Percentiles rank a stretch among this genome's conserved stretches.
phyloP scores from a whole-genome alignment of 305 asterid genomes.

The Striga hermonthica region DNA sequence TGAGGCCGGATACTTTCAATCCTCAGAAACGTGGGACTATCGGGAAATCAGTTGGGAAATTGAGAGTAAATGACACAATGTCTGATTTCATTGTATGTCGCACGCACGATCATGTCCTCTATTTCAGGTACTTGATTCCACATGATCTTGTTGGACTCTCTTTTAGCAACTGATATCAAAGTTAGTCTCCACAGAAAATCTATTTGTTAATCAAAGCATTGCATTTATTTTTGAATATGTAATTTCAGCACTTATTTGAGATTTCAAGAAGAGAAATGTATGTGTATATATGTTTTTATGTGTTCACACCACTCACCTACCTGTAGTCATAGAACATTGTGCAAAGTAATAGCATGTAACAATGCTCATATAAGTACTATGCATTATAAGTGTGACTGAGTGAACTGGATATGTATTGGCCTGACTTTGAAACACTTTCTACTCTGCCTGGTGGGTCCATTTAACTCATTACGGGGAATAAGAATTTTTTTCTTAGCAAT shows the following conservation, averaged over 20 bases:
- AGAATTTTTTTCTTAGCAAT: too few relatives aligned
- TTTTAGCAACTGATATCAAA: conserved; percentile 12
- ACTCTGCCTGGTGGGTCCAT: too few relatives aligned
- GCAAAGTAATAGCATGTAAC: too few relatives aligned
- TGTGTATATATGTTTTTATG: too few relatives aligned
- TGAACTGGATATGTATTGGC: too few relatives aligned
- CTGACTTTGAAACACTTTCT: too few relatives aligned
- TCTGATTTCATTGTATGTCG: conserved; percentile 91
- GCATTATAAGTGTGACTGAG: too few relatives aligned
- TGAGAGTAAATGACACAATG: conserved; percentile 90
- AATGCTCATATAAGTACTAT: too few relatives aligned
- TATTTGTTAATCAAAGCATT: conserved; percentile 22
- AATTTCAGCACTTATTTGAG: conserved; percentile 15
- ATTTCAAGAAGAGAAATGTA: background rate
- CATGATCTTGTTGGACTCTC: conserved; percentile 17
- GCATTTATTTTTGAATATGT: background rate
- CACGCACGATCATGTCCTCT: conserved; percentile 90
- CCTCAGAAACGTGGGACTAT: conserved; percentile 93
- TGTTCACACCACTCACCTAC: too few relatives aligned
- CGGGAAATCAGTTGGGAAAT: conserved; percentile 96
- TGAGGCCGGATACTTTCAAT: conserved; percentile 94
- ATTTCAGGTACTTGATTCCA: conserved; percentile 70
- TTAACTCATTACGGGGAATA: too few relatives aligned
- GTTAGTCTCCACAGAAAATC: conserved; percentile 7
- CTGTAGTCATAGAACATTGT: too few relatives aligned